Evolutionary conservation across 495 filamentous ascomycete species (phyloP), one percentile per base, ranked within the genome.

Genomic region (Penicillium cinerascens): DNA sequence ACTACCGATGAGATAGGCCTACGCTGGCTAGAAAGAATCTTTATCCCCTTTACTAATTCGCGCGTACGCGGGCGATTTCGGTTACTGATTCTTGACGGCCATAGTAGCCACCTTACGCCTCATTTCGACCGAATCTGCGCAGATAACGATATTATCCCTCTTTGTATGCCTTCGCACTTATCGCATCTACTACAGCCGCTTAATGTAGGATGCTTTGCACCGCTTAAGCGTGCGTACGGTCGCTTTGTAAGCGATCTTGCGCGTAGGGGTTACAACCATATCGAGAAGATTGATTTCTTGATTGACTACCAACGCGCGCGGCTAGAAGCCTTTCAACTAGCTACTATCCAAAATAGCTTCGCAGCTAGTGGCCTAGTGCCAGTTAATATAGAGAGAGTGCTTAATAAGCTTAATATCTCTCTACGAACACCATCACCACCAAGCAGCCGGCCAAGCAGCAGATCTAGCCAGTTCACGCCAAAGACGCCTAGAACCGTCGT

Each of bases 181-280:
- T 64, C 66, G 13, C 49, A 70, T 39, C 21, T 56, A 10, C 51
- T 66, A 18, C 64, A 69, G 42, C 66, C 64, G 15, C 56, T 69
- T 21, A 61, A 65, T 56, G 50, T 70, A 10, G 49, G n/a, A n/a
- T n/a, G n/a, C n/a, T n/a, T n/a, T n/a, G n/a, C n/a, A n/a, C n/a
- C n/a, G n/a, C n/a, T n/a, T 7, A 62, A 67, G 20, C 22, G 51
- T 4, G 36, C 33, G 4, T 64, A 67, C 48, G 50, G n/a, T n/a
- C n/a, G n/a, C n/a, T n/a, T n/a, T n/a, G 63, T 45, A 44, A 43
- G 48, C 26, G 33, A 44, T 40, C 27, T 26, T 16, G 42, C 44
- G 27, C 25, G 36, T 20, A 23, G 16, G 29, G 29, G 51, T 15
- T 36, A n/a, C n/a, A 51, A 59, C 42, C 33, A 59, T 54, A 59